Evolutionary conservation across 2,329 filamentous ascomycete genomes (phyloP), one percentile per base, ranked within the genome.

Genomic region (Mycosphaerella sp.): DNA sequence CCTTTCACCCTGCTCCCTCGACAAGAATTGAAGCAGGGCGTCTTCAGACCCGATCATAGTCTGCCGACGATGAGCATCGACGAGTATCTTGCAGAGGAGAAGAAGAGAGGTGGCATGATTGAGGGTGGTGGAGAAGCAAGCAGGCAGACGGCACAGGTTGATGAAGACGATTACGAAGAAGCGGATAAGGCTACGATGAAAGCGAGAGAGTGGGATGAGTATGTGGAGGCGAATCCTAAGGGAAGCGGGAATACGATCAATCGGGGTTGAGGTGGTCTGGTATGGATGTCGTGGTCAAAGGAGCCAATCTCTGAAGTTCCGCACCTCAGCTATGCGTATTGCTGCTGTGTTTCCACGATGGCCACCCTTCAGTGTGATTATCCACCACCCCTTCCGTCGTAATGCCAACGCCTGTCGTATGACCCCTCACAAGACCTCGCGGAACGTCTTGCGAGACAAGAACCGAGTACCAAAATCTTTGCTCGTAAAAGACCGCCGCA

Each of bases 31-130:
- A 80, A 84, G 54, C 77, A 84, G 52, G 86, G 86, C 2, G 91
- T 98, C 0, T 98, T 98, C 70, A 79, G 87, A 49, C 82, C 89
- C 0, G 89, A 93, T 6, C 93, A 98, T 68, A 96, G 88, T 70
- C 73, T 98, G 52, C 93, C 93, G 0, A 97, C 93, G 2, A 97
- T 98, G 93, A 87, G 82, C 1, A 96, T 98, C 55, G 93, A 98
- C 62, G 93, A 98, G 72, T 98, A 97, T 65, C 75, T 98, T 13
- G 93, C 94, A 46, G 91, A 97, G 70, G 93, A 97, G 73, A 79
- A 80, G 64, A 79, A 80, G 59, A 77, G 87, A 56, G 93, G 93
- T 13, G 88, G 88, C 16, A 90, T 98, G 52, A 87, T 97, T 49
- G 86, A 96, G 65, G 93, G 90, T 32, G 89, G 89, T 27, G 90